A percentile compares a stretch with the other conserved stretches of the same genome.
Conservation (phyloP, 495 filamentous ascomycete species). For the Aspergillus baeticus region DNA sequence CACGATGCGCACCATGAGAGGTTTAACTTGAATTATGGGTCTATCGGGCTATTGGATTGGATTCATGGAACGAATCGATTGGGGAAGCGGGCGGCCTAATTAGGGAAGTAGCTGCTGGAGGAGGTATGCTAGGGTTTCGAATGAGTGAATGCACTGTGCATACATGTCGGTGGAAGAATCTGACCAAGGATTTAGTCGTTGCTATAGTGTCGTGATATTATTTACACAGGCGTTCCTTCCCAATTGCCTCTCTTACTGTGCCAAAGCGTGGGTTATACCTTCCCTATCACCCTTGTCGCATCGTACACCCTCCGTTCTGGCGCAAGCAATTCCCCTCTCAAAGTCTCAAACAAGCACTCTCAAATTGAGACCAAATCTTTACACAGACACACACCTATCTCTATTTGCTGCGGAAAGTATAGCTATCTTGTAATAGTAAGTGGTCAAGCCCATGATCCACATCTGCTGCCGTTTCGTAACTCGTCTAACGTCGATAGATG, state of each 20-base stretch:
- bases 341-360: not conserved
- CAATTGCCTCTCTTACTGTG: not conserved
- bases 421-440: not conserved
- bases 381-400: not conserved
- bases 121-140: no score
- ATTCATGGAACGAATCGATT: slow-evolving; percentile 28
- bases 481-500: slow-evolving; percentile 9
- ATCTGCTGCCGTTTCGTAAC: not conserved
- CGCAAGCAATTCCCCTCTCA: not conserved
- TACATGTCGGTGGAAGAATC: no score
- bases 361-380: not conserved
- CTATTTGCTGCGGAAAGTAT: not conserved
- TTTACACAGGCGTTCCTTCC: not conserved
- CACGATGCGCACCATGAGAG: slow-evolving; percentile 55
- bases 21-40: slow-evolving; percentile 38
- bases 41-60: slow-evolving; percentile 36
- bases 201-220: no score
- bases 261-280: not conserved
- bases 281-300: not conserved
- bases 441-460: not conserved
- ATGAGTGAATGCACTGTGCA: no score
- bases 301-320: not conserved
- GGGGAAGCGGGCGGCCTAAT: no score
- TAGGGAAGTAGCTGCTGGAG: no score
- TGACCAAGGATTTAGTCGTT: no score